Evolutionary conservation across 1,139 yeast genomes (phyloP).

Genomic region (Zhuliangozyma parablackwelliae): DNA sequence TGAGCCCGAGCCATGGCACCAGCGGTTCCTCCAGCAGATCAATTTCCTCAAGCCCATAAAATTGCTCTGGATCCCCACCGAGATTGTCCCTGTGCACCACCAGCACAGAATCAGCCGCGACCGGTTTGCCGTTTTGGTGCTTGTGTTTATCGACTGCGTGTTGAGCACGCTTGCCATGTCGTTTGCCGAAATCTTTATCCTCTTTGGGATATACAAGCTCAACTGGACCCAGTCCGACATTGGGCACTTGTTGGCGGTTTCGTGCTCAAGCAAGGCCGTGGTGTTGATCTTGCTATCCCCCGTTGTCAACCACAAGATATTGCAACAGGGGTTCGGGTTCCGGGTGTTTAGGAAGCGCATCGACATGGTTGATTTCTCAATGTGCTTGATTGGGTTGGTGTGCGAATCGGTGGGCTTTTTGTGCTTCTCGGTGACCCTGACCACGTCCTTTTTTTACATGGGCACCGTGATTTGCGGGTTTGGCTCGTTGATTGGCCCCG

Average conservation of each 20-base stretch:
- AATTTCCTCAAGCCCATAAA: constrained; percentile 47
- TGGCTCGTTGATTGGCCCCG: constrained; percentile 37
- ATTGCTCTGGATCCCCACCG: constrained; percentile 33
- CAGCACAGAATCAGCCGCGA: constrained; percentile 12
- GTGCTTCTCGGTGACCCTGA: constrained; percentile 17
- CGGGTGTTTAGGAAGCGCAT: constrained; percentile 35
- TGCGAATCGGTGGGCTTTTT: constrained; percentile 43
- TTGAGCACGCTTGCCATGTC: constrained; percentile 34
- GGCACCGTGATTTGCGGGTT: constrained; percentile 39
- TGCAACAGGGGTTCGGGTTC: constrained; percentile 24
- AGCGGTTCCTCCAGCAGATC: constrained; percentile 5
- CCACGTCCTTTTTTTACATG: constrained; percentile 16
- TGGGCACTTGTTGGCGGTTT: constrained; percentile 54
- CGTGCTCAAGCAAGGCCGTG: constrained; percentile 43
- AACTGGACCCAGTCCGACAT: constrained; percentile 56
- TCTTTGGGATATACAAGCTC: constrained; percentile 58
- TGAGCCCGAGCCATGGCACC: not conserved
- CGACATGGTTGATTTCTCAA: constrained; percentile 52
- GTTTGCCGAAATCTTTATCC: constrained; percentile 43
- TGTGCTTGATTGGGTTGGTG: constrained; percentile 23
- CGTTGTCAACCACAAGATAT: constrained; percentile 22
- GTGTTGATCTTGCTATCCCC: constrained; percentile 34
- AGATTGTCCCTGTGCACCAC: constrained; percentile 20
- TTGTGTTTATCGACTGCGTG: constrained; percentile 47
- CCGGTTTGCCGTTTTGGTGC: constrained; percentile 34